Percentiles rank a stretch among this genome's conserved stretches.
Conservation (phyloP, 164 flowering plant genomes). For the Aristolochia fimbriata region DNA sequence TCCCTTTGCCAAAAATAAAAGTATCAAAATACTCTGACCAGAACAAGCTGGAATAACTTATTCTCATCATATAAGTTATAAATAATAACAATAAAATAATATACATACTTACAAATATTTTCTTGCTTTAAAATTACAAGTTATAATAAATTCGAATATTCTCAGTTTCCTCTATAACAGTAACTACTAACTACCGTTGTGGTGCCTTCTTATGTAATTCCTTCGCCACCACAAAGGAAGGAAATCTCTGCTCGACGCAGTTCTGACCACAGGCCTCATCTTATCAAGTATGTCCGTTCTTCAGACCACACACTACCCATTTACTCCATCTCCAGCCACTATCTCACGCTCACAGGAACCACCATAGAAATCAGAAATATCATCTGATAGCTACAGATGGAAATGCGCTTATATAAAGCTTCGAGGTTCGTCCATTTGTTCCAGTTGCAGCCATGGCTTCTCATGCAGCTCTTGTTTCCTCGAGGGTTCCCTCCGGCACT, state of each 20-base stretch:
- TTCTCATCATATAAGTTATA: no score
- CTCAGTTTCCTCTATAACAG: no score
- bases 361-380: neutral
- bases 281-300: slow-evolving; percentile 26
- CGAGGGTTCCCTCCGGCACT: slow-evolving; percentile 61
- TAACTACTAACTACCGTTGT: no score
- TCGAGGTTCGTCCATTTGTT: slow-evolving; percentile 5
- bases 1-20: no score
- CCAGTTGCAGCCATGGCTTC: slow-evolving; percentile 78
- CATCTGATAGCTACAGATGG: neutral
- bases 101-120: no score
- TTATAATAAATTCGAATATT: no score
- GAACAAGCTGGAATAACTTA: no score
- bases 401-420: neutral
- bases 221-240: no score
- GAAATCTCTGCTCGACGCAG: slow-evolving; percentile 8
- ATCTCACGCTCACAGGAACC: neutral
- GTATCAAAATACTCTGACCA: no score
- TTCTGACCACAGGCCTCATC: slow-evolving; percentile 8
- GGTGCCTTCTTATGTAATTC: no score
- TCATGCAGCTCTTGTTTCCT: slow-evolving; percentile 84
- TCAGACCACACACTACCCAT: slow-evolving; percentile 34
- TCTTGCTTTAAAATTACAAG: no score
- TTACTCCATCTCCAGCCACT: slow-evolving; percentile 24
- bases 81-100: no score